These are phyloP conservation scores for Cucumis melo DNA, from an alignment of 306 rosid species.

Conservation along the genomic window DNA sequence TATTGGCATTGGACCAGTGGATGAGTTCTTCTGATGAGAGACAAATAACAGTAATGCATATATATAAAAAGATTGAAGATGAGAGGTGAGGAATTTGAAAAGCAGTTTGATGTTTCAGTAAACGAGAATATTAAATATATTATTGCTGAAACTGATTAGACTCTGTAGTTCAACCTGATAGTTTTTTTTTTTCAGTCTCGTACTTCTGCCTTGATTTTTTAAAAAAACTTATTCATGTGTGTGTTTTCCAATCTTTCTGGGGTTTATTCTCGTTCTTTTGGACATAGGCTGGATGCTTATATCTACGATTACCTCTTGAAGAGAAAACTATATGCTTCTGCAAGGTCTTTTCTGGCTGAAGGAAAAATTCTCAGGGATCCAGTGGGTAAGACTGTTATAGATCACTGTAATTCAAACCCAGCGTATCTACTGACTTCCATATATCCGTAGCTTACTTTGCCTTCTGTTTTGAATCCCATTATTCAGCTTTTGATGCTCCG, in stretches of 20 bases:
- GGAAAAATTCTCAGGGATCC: slow-evolving; percentile 35
- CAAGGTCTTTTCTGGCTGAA: slow-evolving; percentile 58
- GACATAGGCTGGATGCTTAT: slow-evolving; percentile 57
- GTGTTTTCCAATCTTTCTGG: background rate
- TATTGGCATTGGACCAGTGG: background rate
- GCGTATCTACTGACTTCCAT: background rate
- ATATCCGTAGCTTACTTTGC: background rate
- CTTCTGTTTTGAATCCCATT: slow-evolving; percentile 9
- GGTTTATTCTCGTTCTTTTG: background rate
- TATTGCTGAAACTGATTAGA: background rate
- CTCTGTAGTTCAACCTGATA: background rate
- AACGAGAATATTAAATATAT: background rate
- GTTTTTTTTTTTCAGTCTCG: background rate
- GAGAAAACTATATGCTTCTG: slow-evolving; percentile 52
- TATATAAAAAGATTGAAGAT: background rate
- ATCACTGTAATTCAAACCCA: background rate
- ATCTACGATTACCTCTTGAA: slow-evolving; percentile 56
- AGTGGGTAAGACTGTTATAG: slow-evolving; percentile 30
- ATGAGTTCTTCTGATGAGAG: background rate
- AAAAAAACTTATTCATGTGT: background rate
- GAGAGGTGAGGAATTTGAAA: background rate
- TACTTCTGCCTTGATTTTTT: background rate
- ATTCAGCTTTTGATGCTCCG: slow-evolving; percentile 57
- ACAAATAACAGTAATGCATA: background rate
- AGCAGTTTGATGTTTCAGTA: background rate